Percentiles rank a stretch among this genome's conserved stretches.
phyloP scores from a whole-genome alignment of 2,329 filamentous ascomycete genomes.

The Gaeumannomyces sp. region DNA sequence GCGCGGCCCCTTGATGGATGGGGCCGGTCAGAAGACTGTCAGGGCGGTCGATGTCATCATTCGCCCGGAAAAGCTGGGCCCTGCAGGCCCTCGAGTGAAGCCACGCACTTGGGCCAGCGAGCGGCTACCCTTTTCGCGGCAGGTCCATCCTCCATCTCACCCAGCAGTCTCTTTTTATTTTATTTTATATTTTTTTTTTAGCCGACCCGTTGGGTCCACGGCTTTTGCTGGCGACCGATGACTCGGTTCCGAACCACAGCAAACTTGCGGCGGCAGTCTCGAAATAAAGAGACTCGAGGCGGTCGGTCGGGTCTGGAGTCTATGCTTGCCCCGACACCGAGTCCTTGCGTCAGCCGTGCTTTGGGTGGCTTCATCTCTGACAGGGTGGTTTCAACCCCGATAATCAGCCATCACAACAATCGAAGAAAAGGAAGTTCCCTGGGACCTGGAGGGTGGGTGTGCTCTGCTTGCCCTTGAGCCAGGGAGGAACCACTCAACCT shows the following conservation, averaged over 20 bases:
- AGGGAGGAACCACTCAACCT: too few species aligned
- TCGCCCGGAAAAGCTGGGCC: neutral
- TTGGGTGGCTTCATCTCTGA: neutral
- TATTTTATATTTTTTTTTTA: neutral
- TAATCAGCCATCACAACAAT: neutral
- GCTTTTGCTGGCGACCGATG: neutral
- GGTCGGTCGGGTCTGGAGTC: neutral
- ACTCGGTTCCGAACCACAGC: neutral
- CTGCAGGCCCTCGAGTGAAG: neutral
- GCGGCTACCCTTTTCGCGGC: neutral
- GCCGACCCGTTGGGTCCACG: too few species aligned
- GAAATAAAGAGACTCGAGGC: neutral
- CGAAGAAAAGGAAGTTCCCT: too few species aligned
- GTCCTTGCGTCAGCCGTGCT: neutral
- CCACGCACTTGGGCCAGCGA: neutral
- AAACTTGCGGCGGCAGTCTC: neutral
- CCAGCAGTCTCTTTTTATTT: neutral
- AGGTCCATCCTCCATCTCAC: neutral
- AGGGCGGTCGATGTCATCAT: slow-evolving; percentile 1
- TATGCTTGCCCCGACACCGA: neutral
- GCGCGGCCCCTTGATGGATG: neutral
- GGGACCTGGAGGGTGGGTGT: too few species aligned
- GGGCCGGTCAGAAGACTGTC: neutral
- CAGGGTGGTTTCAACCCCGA: neutral
- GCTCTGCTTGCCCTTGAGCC: too few species aligned